phyloP scores from a whole-genome alignment of 371 early-diverging fungal genomes.

The Mortierella sp. region DNA sequence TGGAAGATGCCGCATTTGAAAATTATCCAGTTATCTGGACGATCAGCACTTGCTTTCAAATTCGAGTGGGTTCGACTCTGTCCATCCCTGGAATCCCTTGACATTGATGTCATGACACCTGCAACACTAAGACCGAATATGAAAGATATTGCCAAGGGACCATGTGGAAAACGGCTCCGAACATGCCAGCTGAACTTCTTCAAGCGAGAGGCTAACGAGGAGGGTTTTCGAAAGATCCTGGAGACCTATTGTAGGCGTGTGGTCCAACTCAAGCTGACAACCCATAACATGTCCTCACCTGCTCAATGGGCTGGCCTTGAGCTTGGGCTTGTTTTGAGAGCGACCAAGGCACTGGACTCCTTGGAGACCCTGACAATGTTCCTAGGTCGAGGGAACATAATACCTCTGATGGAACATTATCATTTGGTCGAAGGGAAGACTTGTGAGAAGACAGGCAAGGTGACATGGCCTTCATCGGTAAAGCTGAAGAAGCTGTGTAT shows the following conservation, averaged over 20 bases:
- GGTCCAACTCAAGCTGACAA: too few relatives aligned
- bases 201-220: neutral
- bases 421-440: conserved; percentile 7
- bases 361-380: too few relatives aligned
- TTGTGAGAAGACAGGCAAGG: neutral
- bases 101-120: conserved; percentile 6
- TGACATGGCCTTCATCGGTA: conserved; percentile 10
- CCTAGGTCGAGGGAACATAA: too few relatives aligned
- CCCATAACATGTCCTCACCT: too few relatives aligned
- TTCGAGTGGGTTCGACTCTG: conserved; percentile 28
- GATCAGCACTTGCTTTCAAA: conserved; percentile 7
- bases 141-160: conserved; percentile 1
- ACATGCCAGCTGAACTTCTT: conserved; percentile 3
- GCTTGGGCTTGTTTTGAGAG: too few relatives aligned
- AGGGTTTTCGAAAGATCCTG: neutral
- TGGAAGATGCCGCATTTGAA: conserved; percentile 12
- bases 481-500: conserved; percentile 5
- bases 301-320: too few relatives aligned
- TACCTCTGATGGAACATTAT: neutral
- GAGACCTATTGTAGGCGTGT: neutral
- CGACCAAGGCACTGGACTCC: too few relatives aligned
- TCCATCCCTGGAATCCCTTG: neutral
- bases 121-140: neutral
- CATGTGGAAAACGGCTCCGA: neutral
- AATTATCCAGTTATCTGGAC: conserved; percentile 9